Base-by-base conservation (phyloP, 2,329 filamentous ascomycete species). In the Cordyceps fumosorosea region DNA sequence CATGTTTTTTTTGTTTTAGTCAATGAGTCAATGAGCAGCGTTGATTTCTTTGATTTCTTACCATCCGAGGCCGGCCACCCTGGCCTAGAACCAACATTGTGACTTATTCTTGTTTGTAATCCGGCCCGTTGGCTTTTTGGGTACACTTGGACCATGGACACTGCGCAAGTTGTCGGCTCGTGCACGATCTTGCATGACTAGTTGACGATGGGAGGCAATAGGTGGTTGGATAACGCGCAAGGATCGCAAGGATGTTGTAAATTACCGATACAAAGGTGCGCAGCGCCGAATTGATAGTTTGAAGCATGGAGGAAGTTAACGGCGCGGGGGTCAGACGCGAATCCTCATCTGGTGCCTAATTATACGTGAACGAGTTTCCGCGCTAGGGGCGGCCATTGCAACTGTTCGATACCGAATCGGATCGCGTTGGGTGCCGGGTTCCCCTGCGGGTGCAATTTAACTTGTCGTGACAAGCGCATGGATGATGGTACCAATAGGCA, bases 371-470 rank as follows among this genome's bases (percentile, higher is more conserved):
- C 42, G 42, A 16, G 34, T 47, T 22, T 22, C 18, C 3, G 42
- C 54, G 42, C 54, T 56, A 56, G 42, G 40, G 18, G 20, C 22
- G 56, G 55, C 26, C 29, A 50, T 22, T 57, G 55, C 26, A n/a
- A 11, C 11, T 24, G 51, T 20, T 14, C 18, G 18, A 60, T 61
- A 22, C 59, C 52, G 34, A 62, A 56, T 62, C 59, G 52, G 44
- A 56, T 62, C 59, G 59, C 32, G 40, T 14, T 37, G 34, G 34
- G 14, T 37, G 51, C 42, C 34, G 22, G 56, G 47, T 6, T 29
- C 56, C 57, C 57, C 48, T 48, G 54, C 42, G 42, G 18, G 18
- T 32, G 59, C 34, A 56, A 62, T 62, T 51, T 50, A 56, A 62
- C 44, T 61, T 20, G 10, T 16, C 10, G n/a, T 40, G 26, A 42